Evolutionary conservation across 305 asterid species (phyloP), one percentile per base, ranked within the genome.

Genomic region (Fraxinus floribunda): DNA sequence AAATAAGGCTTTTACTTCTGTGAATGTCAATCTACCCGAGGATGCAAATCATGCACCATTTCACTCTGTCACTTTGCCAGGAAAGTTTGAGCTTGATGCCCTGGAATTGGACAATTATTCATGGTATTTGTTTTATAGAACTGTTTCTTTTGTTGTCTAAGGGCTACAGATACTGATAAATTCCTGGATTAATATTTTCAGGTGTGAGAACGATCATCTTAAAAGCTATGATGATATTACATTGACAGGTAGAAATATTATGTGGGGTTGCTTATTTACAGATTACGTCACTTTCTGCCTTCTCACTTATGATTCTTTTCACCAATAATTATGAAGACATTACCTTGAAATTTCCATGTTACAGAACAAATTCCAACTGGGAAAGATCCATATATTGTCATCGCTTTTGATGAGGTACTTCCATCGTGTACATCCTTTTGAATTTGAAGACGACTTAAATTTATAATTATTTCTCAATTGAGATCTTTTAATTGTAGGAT

Each of bases 291-390:
- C 35, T 81, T 62, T 16, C 16, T 20, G 24, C 64, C 7, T 24
- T 76, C 41, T 66, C n/a, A 22, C 79, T 71, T 13, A 2, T 83
- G 13, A 16, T 62, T 39, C 7, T 30, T 41, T 32, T 22, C 1
- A 66, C 73, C n/a, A 6, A 66, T 64, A 52, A 70, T 44, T 32
- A 60, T 30, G 73, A 36, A 78, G 4, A 6, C 74, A 29, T 2
- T 18, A 30, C 32, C 34, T 75, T 32, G 7, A 20, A 29, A 84
- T 79, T 82, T 82, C 70, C 72, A 70, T 83, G 44, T 78, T 81
- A 79, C 92, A 96, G 99, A 96, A 76, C 97, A 93, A 92, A 80
- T 88, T 86, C 95, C 95, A 2, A 88, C 90, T 24, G 98, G 89
- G 38, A 84, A 80, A 64, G 94, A 95, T 90, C 96, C 92, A 60